Evolutionary conservation across 495 filamentous ascomycete species (phyloP), one percentile per base, ranked within the genome.

Genomic region (Rhizodiscina lignyota): DNA sequence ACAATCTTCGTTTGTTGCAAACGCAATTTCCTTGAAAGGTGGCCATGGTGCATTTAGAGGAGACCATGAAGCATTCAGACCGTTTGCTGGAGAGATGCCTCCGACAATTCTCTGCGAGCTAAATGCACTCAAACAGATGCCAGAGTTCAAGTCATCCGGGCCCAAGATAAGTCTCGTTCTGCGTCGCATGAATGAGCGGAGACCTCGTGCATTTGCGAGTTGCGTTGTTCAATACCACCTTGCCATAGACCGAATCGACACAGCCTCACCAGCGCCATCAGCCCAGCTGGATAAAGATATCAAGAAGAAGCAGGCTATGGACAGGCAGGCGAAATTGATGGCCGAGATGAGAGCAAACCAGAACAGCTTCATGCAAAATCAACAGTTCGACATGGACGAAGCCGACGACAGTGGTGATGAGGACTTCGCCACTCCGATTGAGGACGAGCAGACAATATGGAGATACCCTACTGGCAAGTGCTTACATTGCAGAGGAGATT

Each of bases 261-360:
- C 68, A 12, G 64, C 61, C 26, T 73, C 70, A 0, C 70, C 74
- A 12, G 64, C 64, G 6, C 64, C 65, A 6, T 34, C 55, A 4
- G 64, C 58, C 2, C 72, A 79, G 8, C 71, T 75, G 41, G 78
- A 85, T 41, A 75, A 73, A 32, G 83, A 91, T 52, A 56, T 67
- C 32, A 96, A 84, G 64, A 96, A 94, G 63, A 72, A 77, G 45
- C 76, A 86, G 20, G 89, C 91, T 0, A 54, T 83, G 22, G 84
- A 87, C 40, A 68, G 89, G 32, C 84, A 96, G 58, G 85, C 85
- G 5, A 74, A 68, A 43, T 81, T 96, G 15, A 93, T 96, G 85
- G 87, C 85, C 2, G 82, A 93, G 51, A 92, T 96, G 61, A 89
- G 93, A 52, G 75, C 92, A 48, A 84, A 99, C 47, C 91, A 96